phyloP scores from a whole-genome alignment of 2,329 filamentous ascomycete species.

The Trichoderma afroharzianum region DNA sequence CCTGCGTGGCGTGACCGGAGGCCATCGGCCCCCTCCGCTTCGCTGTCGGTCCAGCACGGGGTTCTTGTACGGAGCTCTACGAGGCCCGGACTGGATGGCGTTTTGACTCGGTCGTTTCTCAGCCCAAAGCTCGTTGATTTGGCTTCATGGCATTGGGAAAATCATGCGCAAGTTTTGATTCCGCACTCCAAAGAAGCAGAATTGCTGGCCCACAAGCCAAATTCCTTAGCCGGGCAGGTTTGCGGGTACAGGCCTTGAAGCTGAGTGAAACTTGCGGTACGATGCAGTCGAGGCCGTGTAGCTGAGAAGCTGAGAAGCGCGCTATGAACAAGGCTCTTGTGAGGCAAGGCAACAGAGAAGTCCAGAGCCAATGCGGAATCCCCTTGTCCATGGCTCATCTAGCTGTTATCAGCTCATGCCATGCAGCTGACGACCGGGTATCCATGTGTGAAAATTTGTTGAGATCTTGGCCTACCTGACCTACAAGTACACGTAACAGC shows the following conservation, averaged over 20 bases:
- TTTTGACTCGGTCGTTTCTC: background rate
- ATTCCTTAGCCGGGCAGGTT: background rate
- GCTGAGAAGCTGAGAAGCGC: background rate
- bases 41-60: background rate
- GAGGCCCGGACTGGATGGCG: background rate
- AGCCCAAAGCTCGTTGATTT: background rate
- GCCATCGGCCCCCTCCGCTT: background rate
- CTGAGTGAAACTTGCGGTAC: background rate
- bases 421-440: background rate
- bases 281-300: background rate
- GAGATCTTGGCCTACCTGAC: background rate
- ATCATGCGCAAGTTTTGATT: background rate
- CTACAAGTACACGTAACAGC: background rate
- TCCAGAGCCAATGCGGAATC: too few species aligned
- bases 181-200: background rate
- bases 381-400: background rate
- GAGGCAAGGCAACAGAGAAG: background rate
- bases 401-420: background rate
- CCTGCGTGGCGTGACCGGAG: constrained; percentile 11
- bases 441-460: background rate
- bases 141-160: background rate
- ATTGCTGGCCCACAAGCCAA: background rate
- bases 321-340: background rate
- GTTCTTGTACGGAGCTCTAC: constrained; percentile 1
- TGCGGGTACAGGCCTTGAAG: background rate